Conservation (phyloP, 345 rosid genomes). For the sweet orange (Citrus sinensis) region DVS_A1.0 CM039162.1:16546001-16546500, state of each 20-base stretch:
- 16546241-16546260: conserved; percentile 44
- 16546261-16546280: conserved; percentile 39
- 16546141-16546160: conserved; percentile 46
- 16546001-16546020: no score
- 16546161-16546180: conserved; percentile 33
- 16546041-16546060: no score
- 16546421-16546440: conserved; percentile 20
- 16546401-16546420: conserved; percentile 29
- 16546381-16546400: conserved; percentile 8
- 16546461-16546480: conserved; percentile 25
- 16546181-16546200: conserved; percentile 30
- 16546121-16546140: conserved; percentile 40
- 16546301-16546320: neutral
- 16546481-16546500: conserved; percentile 9
- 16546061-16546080: no score
- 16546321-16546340: no score
- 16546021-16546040: no score
- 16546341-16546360: conserved; percentile 9
- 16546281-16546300: neutral
- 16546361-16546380: conserved; percentile 32
- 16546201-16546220: conserved; percentile 39
- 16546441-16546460: conserved; percentile 33
- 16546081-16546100: no score
- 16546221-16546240: conserved; percentile 57
- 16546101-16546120: no score